A percentile compares a stretch with the other conserved stretches of the same genome.
Evolutionary conservation across 192 early-diverging fungal genomes (phyloP).

Genomic region (Coemansia sp.): DNA sequence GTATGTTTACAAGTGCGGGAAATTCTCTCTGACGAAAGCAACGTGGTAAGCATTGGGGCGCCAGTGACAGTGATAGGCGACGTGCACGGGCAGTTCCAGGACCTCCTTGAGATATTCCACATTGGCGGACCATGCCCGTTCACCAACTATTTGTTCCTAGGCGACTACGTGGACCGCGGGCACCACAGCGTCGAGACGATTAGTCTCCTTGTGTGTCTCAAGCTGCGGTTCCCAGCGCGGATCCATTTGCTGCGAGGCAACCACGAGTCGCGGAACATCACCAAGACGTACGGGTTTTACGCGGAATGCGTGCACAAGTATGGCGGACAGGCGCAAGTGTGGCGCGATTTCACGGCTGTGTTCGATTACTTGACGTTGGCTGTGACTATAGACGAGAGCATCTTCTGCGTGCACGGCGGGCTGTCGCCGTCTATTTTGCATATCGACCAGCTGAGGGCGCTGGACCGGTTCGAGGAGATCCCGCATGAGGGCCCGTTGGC

Average conservation of each 20-base stretch:
- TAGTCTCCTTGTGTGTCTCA: conserved; percentile 80
- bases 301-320: conserved; percentile 90
- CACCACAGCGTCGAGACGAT: conserved; percentile 98
- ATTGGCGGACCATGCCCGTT: conserved; percentile 90
- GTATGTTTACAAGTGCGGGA: conserved; percentile 81
- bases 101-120: conserved; percentile 91
- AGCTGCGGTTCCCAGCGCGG: conserved; percentile 85
- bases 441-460: conserved; percentile 33
- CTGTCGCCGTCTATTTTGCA: conserved; percentile 38
- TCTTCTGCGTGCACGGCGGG: conserved; percentile 97
- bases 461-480: conserved; percentile 47
- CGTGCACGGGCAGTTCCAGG: conserved; percentile 92
- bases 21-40: conserved; percentile 78
- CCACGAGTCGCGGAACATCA: conserved; percentile 92
- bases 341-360: conserved; percentile 90
- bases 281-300: conserved; percentile 94
- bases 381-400: conserved; percentile 82
- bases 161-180: conserved; percentile 99
- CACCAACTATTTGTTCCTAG: conserved; percentile 98
- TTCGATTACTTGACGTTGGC: conserved; percentile 92
- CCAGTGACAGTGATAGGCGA: conserved; percentile 93
- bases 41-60: conserved; percentile 77
- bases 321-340: conserved; percentile 76
- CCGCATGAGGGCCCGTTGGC: conserved; percentile 49
- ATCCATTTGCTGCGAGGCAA: conserved; percentile 90